Conservation (phyloP, 257 asterid species). For the Nicotiana otophora region DNA sequence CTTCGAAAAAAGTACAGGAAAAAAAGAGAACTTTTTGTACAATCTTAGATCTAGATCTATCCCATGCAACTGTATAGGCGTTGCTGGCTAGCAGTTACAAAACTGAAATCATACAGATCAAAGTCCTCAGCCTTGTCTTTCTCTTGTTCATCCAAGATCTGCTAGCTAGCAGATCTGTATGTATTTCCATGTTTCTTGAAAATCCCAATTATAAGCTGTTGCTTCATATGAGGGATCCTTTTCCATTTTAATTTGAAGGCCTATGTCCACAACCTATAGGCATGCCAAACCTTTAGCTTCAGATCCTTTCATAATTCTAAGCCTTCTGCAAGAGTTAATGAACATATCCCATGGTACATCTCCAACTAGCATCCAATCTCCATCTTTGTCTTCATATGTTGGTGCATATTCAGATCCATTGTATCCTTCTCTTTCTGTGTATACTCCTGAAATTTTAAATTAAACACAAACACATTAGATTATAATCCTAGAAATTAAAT, state of each 20-base stretch:
- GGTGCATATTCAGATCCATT: constrained; percentile 68
- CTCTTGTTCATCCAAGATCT: background rate
- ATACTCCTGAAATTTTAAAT: constrained; percentile 32
- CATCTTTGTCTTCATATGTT: constrained; percentile 90
- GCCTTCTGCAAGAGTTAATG: constrained; percentile 61
- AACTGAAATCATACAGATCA: background rate
- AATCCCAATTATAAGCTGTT: background rate
- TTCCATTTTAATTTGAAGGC: background rate
- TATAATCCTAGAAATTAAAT: background rate
- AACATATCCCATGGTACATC: constrained; percentile 99
- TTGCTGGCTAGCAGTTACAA: background rate
- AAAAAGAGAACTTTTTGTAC: background rate
- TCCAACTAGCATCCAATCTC: constrained; percentile 98
- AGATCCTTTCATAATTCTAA: constrained; percentile 72
- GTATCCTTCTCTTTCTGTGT: constrained; percentile 74
- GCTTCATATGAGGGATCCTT: background rate
- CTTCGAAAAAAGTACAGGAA: background rate
- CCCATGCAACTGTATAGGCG: background rate
- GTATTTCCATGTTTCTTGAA: background rate
- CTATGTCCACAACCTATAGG: background rate
- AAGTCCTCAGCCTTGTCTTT: background rate
- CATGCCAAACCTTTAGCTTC: constrained; percentile 63
- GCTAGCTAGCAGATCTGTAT: background rate
- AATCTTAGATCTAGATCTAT: background rate
- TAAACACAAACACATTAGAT: background rate